Percentiles rank a stretch among this genome's conserved stretches.
phyloP scores from a whole-genome alignment of 73 alveolate species.

The Durusdinium trenchii region DNA sequence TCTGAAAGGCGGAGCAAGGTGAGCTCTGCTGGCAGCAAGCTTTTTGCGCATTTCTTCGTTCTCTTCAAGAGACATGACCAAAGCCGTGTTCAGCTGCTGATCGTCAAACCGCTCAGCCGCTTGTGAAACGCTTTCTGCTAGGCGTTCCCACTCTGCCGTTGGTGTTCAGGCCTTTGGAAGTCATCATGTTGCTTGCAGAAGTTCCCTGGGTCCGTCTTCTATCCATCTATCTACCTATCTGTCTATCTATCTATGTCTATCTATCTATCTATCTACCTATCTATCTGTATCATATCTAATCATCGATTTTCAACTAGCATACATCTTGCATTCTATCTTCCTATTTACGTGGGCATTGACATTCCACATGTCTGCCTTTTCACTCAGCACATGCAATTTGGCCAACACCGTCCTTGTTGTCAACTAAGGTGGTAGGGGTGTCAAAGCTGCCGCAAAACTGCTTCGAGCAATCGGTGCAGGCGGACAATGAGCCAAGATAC shows the following conservation, averaged over 20 bases:
- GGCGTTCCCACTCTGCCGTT: background rate
- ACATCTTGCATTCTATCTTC: no score
- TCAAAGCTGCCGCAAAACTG: background rate
- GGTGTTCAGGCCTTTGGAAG: background rate
- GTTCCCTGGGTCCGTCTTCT: no score
- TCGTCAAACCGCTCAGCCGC: background rate
- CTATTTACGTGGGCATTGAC: no score
- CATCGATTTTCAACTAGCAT: no score
- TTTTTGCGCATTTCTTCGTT: background rate
- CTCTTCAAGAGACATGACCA: background rate
- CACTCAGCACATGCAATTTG: no score
- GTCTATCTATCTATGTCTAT: no score
- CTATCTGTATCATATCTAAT: no score
- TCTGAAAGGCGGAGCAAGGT: background rate
- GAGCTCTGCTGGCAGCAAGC: background rate
- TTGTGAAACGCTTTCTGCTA: background rate
- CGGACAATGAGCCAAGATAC: background rate
- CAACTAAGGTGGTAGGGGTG: no score
- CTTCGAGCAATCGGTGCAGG: background rate
- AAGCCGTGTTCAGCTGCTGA: background rate
- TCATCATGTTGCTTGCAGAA: conserved; percentile 29
- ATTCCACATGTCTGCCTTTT: no score
- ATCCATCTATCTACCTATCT: no score
- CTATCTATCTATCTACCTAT: no score
- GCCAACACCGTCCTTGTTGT: no score